Evolutionary conservation across 441 rosid genomes (phyloP), one percentile per base, ranked within the genome.

Genomic region (Flueggea neowawraea): DNA sequence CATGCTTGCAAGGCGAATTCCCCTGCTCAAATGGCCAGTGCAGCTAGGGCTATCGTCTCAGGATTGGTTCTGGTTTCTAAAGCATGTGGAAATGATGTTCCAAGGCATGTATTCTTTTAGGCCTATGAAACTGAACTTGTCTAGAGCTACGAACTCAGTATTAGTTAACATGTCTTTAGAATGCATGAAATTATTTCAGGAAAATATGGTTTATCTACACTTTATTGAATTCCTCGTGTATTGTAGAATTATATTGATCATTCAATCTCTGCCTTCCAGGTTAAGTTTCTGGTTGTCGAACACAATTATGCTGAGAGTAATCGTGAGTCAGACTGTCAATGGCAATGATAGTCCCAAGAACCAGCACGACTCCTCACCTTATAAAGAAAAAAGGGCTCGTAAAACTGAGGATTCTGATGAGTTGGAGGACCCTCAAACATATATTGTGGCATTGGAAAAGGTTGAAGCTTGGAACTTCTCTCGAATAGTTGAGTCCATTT

Each of bases 71-170:
- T 88, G 83, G 89, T 91, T 63, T 84, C 97, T 50, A 94, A 94
- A 80, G 95, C 97, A 17, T 94, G 97, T 68, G 97, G 96, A 68
- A 89, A 86, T 74, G 96, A 91, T 76, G 94, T 91, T 47, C 89
- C 99, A 14, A 90, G 99, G 99, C 90, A 75, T 36, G 70, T 43
- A 59, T 52, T 55, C 9, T 8, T n/a, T 14, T 57, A 58, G 50
- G 50, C n/a, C 50, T 10, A 0, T 47, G 5, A 47, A 14, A 47
- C 4, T 22, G 33, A 12, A 28, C 57, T 54, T 5, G 57, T 12
- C 57, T 54, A 12, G 31, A 15, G 41, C 41, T 5, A 8, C 0
- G 9, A 36, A 36, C 41, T 36, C 9, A 36, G 41, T 36, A 36
- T 36, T 36, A 36, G 41, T 36, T 36, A 36, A 5, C 0, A 36